Evolutionary conservation across 2,329 filamentous ascomycete genomes (phyloP), one percentile per base, ranked within the genome.

Genomic region (Colletotrichum gloeosporioides): DNA sequence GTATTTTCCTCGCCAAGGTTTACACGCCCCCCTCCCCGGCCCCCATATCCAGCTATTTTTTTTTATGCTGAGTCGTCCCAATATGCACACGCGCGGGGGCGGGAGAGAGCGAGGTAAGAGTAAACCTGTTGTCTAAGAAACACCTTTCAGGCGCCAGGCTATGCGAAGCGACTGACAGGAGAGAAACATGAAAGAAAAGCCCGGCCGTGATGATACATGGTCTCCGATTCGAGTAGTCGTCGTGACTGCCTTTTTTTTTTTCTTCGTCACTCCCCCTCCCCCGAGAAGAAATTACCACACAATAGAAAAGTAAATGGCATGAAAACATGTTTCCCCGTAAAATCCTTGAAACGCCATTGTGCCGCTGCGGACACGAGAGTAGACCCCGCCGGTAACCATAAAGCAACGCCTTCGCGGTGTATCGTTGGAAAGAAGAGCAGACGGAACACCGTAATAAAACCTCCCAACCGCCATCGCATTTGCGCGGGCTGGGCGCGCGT

Each of bases 381-480:
- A 29, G 15, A 39, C 22, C 59, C 31, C n/a, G 22, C 25, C 44
- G 4, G 34, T 36, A 44, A 15, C 49, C 29, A 55, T 66, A 76
- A 76, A 69, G 39, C 73, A 76, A 76, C 73, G 73, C 73, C 73
- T 65, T 53, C 44, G 73, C 70, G 73, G 73, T 76, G 73, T 76
- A 76, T 76, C 73, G 29, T 76, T 55, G n/a, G 59, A 76, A 62
- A 4, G 29, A 13, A 57, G 22, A 63, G n/a, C 27, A 61, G 4
- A 31, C 16, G 34, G 22, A 25, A 27, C 39, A 53, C 18, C 25
- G 27, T 29, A 15, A 6, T 39, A 29, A 49, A 57, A 27, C 63
- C 13, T 34, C 32, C 32, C 34, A 44, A 6, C 39, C 39, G 39
- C 39, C 39, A 44, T 44, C 39, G 39, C 39, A 44, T 44, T 0